Evolutionary conservation across 495 filamentous ascomycete genomes (phyloP), one percentile per base, ranked within the genome.

Genomic region (Pseudomonodictys pantanalensis): DNA sequence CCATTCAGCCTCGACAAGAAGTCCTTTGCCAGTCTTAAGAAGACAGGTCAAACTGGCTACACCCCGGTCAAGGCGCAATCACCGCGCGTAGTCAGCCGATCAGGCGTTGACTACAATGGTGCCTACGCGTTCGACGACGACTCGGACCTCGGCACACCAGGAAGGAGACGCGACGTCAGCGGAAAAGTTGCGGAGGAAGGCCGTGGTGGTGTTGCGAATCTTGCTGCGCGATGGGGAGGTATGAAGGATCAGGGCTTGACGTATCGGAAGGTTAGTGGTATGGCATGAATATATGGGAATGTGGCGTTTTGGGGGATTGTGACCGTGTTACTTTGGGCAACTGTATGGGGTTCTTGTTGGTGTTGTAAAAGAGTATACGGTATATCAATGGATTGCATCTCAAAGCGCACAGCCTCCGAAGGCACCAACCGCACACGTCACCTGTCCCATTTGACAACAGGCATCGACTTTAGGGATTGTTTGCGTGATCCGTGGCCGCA

Each of bases 171-270:
- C 49, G 85, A 90, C 64, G 90, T 92, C 9, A 93, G 89, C 66
- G 91, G 90, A 2, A 90, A 90, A 72, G 75, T 89, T 44, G 91
- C 85, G 1, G 91, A 96, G 73, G 91, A 96, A 72, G 91, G 91
- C 0, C 76, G 86, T 38, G 82, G 81, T 2, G 78, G 78, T 9
- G 68, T 32, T 56, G 38, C 29, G 51, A 39, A 43, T 17, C 22
- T 44, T 20, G 61, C 43, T 25, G 55, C 28, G 1, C 45, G 55
- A 15, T 56, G 61, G 62, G 49, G 53, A 39, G 47, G 53, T 32
- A 42, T 47, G 56, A 52, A 49, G 22, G 56, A 33, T 9, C 25
- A 38, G 30, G 64, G 54, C 25, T 26, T 68, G 33, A 64, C 52
- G 8, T 62, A 60, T 42, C 24, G 64, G n/a, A 63, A 60, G 35